Conservation (phyloP, 129 eudicot species). For the Chrysanthemum makinoi region DNA sequence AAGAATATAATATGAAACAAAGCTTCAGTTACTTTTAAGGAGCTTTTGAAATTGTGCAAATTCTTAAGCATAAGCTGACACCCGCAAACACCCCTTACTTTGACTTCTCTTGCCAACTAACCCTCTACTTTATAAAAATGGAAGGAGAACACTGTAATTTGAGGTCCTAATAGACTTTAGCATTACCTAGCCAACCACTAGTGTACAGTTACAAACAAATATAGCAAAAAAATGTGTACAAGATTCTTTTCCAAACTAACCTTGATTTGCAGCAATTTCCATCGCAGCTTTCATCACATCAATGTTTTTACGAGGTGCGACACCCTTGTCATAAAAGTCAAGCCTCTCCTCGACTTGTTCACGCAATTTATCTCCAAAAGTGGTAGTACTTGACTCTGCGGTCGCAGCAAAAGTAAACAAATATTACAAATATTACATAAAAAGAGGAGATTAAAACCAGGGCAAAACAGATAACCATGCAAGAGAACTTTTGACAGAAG, state of each 20-base stretch:
- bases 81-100: too few species aligned
- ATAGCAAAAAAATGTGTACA: background rate
- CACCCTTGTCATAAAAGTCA: slow-evolving; percentile 86
- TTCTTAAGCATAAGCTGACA: too few species aligned
- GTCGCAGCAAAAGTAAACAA: slow-evolving; percentile 10
- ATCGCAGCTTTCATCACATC: slow-evolving; percentile 91
- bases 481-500: background rate
- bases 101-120: background rate
- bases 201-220: too few species aligned
- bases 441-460: background rate
- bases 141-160: background rate
- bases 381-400: slow-evolving; percentile 61
- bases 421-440: background rate
- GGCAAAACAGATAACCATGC: background rate
- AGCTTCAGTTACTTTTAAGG: too few species aligned
- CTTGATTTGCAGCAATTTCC: slow-evolving; percentile 50
- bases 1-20: too few species aligned
- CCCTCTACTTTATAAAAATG: background rate
- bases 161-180: background rate
- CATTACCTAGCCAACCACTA: too few species aligned
- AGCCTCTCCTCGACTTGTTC: slow-evolving; percentile 96
- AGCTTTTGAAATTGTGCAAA: too few species aligned
- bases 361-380: slow-evolving; percentile 88
- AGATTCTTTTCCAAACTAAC: slow-evolving; percentile 31
- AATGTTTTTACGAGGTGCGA: slow-evolving; percentile 95